Evolutionary conservation across 805 yeast genomes (phyloP).

Genomic region (Komagataella phaffii): DNA sequence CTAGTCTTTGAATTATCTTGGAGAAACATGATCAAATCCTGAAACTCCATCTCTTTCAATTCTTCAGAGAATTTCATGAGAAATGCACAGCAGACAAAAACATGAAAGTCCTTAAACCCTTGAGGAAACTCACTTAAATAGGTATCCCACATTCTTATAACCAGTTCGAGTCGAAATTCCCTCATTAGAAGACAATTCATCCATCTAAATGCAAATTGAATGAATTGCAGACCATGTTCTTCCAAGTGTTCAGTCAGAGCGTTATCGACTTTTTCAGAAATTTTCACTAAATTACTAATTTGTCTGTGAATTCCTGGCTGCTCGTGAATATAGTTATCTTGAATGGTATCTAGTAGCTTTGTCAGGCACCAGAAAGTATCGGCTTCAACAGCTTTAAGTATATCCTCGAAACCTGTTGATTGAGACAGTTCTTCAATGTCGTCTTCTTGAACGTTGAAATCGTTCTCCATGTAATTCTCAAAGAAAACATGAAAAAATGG

Average conservation of each 20-base stretch:
- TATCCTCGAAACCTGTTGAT: conserved; percentile 19
- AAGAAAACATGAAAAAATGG: conserved; percentile 87
- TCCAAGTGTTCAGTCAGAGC: conserved; percentile 64
- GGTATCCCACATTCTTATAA: conserved; percentile 97
- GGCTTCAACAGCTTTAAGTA: conserved; percentile 68
- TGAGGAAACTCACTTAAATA: conserved; percentile 62
- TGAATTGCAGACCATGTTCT: conserved; percentile 77
- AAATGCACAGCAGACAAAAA: conserved; percentile 96
- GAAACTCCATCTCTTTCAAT: conserved; percentile 79
- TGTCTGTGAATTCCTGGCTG: conserved; percentile 96
- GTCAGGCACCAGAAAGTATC: conserved; percentile 97
- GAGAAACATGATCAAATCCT: conserved; percentile 81
- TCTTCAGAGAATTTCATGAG: conserved; percentile 75
- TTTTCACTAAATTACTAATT: conserved; percentile 64
- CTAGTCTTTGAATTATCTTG: conserved; percentile 77
- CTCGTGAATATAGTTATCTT: conserved; percentile 94
- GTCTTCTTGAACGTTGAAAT: conserved; percentile 34
- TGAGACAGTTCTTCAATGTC: conserved; percentile 51
- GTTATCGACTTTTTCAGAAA: conserved; percentile 70
- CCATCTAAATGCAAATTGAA: conserved; percentile 96
- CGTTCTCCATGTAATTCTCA: conserved; percentile 42
- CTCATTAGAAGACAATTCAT: conserved; percentile 97
- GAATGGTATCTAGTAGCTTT: conserved; percentile 82
- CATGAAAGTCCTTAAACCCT: conserved; percentile 87
- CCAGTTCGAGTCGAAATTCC: conserved; percentile 65